phyloP scores from a whole-genome alignment of 306 rosid species.

The Chamaecrista fasciculata region DNA sequence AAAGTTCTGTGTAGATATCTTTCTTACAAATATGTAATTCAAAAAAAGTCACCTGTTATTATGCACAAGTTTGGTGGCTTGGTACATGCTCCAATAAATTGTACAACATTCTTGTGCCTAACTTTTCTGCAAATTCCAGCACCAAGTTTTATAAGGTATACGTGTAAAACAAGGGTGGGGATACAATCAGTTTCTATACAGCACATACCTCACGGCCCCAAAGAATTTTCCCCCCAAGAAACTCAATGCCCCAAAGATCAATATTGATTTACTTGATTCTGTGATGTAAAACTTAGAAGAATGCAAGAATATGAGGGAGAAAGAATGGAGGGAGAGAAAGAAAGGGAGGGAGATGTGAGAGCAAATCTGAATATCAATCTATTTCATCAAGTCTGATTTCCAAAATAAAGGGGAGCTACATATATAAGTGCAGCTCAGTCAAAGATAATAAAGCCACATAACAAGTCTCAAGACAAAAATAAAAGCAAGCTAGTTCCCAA shows the following conservation, averaged over 20 bases:
- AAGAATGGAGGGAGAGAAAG: too few relatives aligned
- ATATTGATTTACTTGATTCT: background rate
- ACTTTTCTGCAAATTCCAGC: slow-evolving; percentile 76
- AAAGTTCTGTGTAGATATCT: slow-evolving; percentile 4
- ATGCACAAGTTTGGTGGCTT: slow-evolving; percentile 85
- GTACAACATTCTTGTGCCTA: slow-evolving; percentile 98
- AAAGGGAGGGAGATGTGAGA: too few relatives aligned
- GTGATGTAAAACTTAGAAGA: too few relatives aligned
- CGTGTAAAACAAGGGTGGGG: background rate
- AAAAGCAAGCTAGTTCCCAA: too few relatives aligned
- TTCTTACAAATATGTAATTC: background rate
- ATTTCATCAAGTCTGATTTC: too few relatives aligned
- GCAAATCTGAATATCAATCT: too few relatives aligned
- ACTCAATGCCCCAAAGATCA: too few relatives aligned
- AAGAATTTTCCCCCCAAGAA: background rate
- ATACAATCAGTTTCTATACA: background rate
- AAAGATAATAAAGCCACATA: too few relatives aligned
- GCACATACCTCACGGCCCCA: background rate
- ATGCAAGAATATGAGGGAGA: too few relatives aligned
- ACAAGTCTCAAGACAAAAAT: too few relatives aligned
- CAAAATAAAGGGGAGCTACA: too few relatives aligned
- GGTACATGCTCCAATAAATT: slow-evolving; percentile 99
- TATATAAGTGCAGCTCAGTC: too few relatives aligned
- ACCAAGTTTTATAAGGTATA: slow-evolving; percentile 20
- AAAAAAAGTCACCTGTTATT: slow-evolving; percentile 68